Percentiles rank a stretch among this genome's conserved stretches.
Conservation (phyloP, 78 protist genomes). For the Guillardia theta region DNA sequence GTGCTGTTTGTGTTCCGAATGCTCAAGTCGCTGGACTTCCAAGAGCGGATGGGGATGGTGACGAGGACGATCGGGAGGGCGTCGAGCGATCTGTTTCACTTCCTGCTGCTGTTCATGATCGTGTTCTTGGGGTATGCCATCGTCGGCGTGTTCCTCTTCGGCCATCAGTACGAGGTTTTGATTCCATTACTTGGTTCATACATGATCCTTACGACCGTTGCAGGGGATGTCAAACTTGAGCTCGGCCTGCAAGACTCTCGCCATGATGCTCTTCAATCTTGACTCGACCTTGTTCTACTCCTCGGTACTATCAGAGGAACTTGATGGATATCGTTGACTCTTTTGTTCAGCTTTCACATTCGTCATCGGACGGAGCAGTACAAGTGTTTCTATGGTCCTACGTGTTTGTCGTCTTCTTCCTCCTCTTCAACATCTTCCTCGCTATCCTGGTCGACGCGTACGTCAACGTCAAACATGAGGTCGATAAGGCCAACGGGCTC, state of each 20-base stretch:
- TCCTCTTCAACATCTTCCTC: not conserved
- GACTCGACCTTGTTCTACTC: not conserved
- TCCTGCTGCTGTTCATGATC: not conserved
- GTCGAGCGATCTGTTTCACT: not conserved
- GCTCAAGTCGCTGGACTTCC: not conserved
- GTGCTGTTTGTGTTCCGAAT: not conserved
- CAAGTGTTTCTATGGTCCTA: not conserved
- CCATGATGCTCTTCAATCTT: not conserved
- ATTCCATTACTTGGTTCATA: too few relatives aligned
- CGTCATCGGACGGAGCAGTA: too few relatives aligned
- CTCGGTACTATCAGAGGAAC: not conserved
- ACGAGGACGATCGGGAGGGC: not conserved
- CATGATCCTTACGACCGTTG: too few relatives aligned
- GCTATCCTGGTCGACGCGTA: slow-evolving; percentile 12
- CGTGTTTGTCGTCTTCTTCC: not conserved
- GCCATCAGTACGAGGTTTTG: too few relatives aligned
- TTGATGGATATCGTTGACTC: too few relatives aligned
- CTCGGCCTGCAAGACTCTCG: not conserved
- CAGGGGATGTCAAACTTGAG: not conserved
- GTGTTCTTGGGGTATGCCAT: not conserved
- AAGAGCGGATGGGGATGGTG: not conserved
- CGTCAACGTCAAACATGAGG: too few relatives aligned
- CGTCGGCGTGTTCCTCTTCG: not conserved
- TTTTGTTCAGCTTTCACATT: too few relatives aligned
- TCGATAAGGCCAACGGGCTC: too few relatives aligned